Base-by-base conservation (phyloP, 2,329 filamentous ascomycete species). In the Diplodia sapinea region DNA sequence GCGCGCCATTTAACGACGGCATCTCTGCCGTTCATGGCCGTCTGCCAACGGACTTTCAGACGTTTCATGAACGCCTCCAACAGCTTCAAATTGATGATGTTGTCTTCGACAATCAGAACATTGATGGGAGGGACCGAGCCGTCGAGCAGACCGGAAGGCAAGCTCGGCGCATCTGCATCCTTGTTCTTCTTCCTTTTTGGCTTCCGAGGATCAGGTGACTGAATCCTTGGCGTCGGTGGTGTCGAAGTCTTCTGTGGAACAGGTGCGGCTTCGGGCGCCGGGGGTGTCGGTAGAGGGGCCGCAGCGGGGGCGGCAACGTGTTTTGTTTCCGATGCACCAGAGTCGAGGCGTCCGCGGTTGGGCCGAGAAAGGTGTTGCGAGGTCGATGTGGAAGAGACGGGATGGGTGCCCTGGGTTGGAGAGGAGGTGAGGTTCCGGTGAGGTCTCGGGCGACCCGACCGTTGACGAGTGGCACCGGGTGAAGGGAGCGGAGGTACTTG, bases 101-200 rank as follows among this genome's bases (percentile, higher is more conserved):
- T 99, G 81, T 99, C 95, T 82, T 99, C 95, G 15, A 99, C 95
- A 69, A 99, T 97, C 52, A 99, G 84, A 8, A 98, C 94, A 73
- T 96, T 98, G 81, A 99, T 98, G 1, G 95, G 94, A 8, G 95
- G 95, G 0, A 98, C 93, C 1, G 89, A 89, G 65, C 89, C 90
- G 72, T 94, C 93, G 33, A 96, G 85, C 40, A 78, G 72, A 36
- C 87, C 89, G 4, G 89, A 83, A 31, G 86, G 85, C 69, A 90
- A 75, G 43, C 76, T 76, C 62, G 73, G 75, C 13, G 73, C 56
- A 20, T 74, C 72, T 17, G 70, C 72, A 67, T 69, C 76, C 68
- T 77, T 82, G 13, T 76, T 79, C 68, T 81, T 78, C 54, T 80
- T 80, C 23, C 82, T 81, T 36, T 76, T 75, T 33, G 76, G 79